phyloP scores from a whole-genome alignment of 306 rosid species.

The Clitoria ternatea region DNA sequence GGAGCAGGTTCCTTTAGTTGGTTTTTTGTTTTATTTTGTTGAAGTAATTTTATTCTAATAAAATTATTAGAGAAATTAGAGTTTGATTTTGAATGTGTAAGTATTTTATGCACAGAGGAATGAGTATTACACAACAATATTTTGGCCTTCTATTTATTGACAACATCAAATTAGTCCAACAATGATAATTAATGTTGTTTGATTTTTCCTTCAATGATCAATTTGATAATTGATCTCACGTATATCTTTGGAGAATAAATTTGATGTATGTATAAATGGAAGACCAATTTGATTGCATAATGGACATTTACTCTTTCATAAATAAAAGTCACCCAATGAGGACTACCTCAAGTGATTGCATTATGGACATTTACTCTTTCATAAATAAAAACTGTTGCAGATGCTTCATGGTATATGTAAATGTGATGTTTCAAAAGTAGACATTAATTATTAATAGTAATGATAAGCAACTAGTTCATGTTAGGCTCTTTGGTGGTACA shows the following conservation, averaged over 20 bases:
- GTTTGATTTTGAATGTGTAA: background rate
- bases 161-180: background rate
- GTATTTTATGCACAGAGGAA: background rate
- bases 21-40: background rate
- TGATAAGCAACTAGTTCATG: background rate
- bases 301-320: background rate
- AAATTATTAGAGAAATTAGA: background rate
- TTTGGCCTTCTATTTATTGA: background rate
- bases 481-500: conserved; percentile 35
- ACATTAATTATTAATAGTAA: background rate
- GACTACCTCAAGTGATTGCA: background rate
- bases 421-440: background rate
- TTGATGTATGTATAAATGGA: conserved; percentile 11
- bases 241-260: background rate
- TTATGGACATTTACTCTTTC: no score
- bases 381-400: background rate
- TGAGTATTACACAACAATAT: background rate
- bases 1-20: conserved; percentile 78
- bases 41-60: background rate
- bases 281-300: background rate
- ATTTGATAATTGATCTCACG: background rate
- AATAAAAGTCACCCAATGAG: background rate
- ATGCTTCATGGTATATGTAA: background rate
- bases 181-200: background rate
- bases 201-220: background rate